A percentile compares a stretch with the other conserved stretches of the same genome.
phyloP scores from a whole-genome alignment of 306 rosid species.

The Fragaria ananassa region DNA sequence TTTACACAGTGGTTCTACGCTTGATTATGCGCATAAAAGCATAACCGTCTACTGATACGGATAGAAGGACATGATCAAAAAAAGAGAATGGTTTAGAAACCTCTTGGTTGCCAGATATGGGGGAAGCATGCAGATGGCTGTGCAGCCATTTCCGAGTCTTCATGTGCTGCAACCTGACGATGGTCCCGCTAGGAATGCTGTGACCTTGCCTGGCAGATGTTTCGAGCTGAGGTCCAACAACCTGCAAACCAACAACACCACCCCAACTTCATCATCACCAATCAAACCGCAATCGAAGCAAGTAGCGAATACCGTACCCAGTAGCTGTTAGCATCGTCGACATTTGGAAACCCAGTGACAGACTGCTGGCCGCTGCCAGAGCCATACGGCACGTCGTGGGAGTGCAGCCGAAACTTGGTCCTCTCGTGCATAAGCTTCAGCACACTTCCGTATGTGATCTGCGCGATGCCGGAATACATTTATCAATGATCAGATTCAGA shows the following conservation, averaged over 20 bases:
- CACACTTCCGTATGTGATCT: conserved; percentile 80
- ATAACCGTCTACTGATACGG: too few species aligned
- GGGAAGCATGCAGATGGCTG: conserved; percentile 95
- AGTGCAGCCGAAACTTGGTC: conserved; percentile 84
- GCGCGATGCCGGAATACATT: conserved; percentile 21
- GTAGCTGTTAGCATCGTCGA: conserved; percentile 92
- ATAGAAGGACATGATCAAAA: too few species aligned
- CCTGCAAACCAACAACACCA: conserved; percentile 46
- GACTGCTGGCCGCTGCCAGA: conserved; percentile 99
- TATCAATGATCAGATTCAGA: too few species aligned
- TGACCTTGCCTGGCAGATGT: conserved; percentile 89
- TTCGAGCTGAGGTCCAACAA: conserved; percentile 67
- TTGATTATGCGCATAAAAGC: neutral
- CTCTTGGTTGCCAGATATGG: conserved; percentile 90
- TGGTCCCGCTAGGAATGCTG: conserved; percentile 67
- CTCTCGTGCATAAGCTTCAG: conserved; percentile 93
- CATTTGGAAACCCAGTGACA: conserved; percentile 79
- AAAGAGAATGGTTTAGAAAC: conserved; percentile 23
- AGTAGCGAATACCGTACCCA: conserved; percentile 49
- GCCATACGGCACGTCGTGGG: conserved; percentile 97
- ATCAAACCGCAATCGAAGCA: neutral
- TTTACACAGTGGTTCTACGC: too few species aligned
- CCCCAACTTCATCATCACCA: neutral
- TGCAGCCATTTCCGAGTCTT: conserved; percentile 97
- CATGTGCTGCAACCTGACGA: conserved; percentile 92